Percentiles rank a stretch among this genome's conserved stretches.
Conservation (phyloP, 2,329 filamentous ascomycete species). For the Aspergillus phoenicis region DNA sequence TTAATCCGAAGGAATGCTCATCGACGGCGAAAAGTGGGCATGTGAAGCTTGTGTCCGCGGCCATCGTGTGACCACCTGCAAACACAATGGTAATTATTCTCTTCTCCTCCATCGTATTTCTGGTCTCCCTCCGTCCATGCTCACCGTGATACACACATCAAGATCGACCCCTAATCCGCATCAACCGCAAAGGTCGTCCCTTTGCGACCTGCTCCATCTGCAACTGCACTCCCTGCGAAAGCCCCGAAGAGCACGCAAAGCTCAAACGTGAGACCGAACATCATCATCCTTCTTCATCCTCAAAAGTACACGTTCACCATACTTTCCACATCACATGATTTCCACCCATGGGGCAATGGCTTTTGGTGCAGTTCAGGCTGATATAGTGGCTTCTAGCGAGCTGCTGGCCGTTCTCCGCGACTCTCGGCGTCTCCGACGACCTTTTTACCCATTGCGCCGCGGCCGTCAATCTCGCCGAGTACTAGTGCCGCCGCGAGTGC, state of each 20-base stretch:
- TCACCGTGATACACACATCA: not conserved
- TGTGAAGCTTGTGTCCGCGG: conserved; percentile 96
- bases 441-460: conserved; percentile 25
- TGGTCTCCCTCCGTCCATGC: no score
- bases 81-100: conserved; percentile 72
- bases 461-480: conserved; percentile 15
- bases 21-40: conserved; percentile 94
- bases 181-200: conserved; percentile 94
- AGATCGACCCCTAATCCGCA: conserved; percentile 90
- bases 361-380: conserved; percentile 15
- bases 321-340: not conserved
- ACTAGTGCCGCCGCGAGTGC: not conserved
- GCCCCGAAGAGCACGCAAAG: conserved; percentile 84
- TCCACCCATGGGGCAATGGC: not conserved
- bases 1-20: conserved; percentile 62
- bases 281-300: not conserved
- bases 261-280: conserved; percentile 37
- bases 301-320: conserved; percentile 20
- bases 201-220: conserved; percentile 96
- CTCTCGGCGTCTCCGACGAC: conserved; percentile 8
- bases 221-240: conserved; percentile 80
- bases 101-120: not conserved
- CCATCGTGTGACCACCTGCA: conserved; percentile 95
- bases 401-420: conserved; percentile 19
- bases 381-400: conserved; percentile 20